These are phyloP conservation scores for Saccharum spontaneum DNA, from an alignment of 176 grass and related monocot genomes.

Conservation along the genomic window DNA sequence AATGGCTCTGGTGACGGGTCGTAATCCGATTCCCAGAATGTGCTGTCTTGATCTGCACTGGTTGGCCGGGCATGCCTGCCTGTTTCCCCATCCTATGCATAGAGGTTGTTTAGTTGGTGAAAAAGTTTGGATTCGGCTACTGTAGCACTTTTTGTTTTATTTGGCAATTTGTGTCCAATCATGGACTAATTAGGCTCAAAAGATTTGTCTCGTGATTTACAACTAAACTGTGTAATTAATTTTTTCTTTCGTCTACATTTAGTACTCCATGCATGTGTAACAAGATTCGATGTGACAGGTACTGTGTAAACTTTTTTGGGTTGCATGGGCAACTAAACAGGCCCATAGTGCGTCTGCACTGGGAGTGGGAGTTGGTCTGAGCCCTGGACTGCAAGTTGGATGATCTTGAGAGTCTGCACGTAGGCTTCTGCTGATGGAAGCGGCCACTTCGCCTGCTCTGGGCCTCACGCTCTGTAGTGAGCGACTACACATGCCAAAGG, in stretches of 20 bases:
- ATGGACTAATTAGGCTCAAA: no score
- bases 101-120: no score
- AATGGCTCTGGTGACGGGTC: slow-evolving; percentile 51
- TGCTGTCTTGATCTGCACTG: slow-evolving; percentile 58
- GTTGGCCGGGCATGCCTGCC: slow-evolving; percentile 30
- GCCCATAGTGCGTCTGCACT: slow-evolving; percentile 31
- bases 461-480: slow-evolving; percentile 1
- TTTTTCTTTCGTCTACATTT: no score
- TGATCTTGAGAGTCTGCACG: slow-evolving; percentile 40
- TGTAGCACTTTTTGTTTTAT: no score
- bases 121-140: no score
- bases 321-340: no score
- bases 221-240: no score
- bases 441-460: slow-evolving; percentile 26
- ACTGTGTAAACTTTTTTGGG: no score
- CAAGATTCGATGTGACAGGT: no score
- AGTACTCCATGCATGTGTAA: no score
- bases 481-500: slow-evolving; percentile 12
- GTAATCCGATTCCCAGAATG: slow-evolving; percentile 38
- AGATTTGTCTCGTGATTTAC: no score
- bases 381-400: slow-evolving; percentile 34
- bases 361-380: slow-evolving; percentile 31
- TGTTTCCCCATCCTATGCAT: slow-evolving; percentile 38
- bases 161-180: no score
- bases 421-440: slow-evolving; percentile 40